A percentile compares a stretch with the other conserved stretches of the same genome.
Conservation (phyloP, 2,329 filamentous ascomycete genomes). For the Phaeosphaeriaceae sp. region DNA sequence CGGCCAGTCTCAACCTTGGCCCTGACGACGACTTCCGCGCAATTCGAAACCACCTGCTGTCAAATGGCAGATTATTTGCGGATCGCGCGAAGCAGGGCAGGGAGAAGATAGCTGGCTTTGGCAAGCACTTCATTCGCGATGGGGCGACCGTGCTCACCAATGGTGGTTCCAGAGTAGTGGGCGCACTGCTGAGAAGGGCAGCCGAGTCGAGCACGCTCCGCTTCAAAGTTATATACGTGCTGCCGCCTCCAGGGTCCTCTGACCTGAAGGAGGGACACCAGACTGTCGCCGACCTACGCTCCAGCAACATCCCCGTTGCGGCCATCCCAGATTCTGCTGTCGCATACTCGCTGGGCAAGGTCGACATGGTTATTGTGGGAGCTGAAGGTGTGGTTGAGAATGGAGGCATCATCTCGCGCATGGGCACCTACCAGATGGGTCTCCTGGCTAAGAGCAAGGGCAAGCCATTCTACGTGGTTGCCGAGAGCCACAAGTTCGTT, state of each 20-base stretch:
- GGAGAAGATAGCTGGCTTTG: constrained; percentile 81
- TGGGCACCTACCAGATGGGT: constrained; percentile 88
- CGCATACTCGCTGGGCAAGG: constrained; percentile 78
- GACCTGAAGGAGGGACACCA: constrained; percentile 67
- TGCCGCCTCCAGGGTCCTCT: constrained; percentile 39
- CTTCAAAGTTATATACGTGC: constrained; percentile 82
- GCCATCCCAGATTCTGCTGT: constrained; percentile 78
- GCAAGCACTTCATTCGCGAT: constrained; percentile 78
- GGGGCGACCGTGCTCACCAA: constrained; percentile 87
- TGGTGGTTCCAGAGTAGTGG: constrained; percentile 85
- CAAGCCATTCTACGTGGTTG: constrained; percentile 87
- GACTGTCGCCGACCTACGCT: constrained; percentile 74
- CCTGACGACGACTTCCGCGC: constrained; percentile 76
- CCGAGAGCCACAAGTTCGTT: constrained; percentile 97
- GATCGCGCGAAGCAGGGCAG: constrained; percentile 84
- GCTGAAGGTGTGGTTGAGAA: constrained; percentile 91
- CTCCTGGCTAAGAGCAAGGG: constrained; percentile 75
- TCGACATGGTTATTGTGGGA: constrained; percentile 72
- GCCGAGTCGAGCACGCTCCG: constrained; percentile 70
- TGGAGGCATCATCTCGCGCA: constrained; percentile 86
- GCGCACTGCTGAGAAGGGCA: constrained; percentile 76
- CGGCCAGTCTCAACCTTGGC: constrained; percentile 51
- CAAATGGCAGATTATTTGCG: constrained; percentile 87
- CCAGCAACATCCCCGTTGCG: constrained; percentile 80
- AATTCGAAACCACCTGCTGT: constrained; percentile 81